A percentile compares a stretch with the other conserved stretches of the same genome.
phyloP scores from a whole-genome alignment of 1,284 basidiomycete genomes.

The Leccinum pachyderme region DNA sequence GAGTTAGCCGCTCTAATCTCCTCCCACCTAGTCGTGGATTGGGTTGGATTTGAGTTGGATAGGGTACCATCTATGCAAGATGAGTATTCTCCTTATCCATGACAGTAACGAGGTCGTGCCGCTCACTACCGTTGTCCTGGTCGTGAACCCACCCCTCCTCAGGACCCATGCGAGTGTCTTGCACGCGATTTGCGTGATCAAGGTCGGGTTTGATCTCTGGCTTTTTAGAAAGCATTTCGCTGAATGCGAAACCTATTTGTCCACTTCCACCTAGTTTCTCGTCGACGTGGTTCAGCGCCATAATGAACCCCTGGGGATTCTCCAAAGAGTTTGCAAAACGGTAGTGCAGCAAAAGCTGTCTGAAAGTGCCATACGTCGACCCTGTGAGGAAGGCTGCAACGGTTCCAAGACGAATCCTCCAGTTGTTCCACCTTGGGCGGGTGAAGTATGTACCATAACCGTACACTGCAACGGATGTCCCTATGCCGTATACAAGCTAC shows the following conservation, averaged over 20 bases:
- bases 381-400: slow-evolving; percentile 28
- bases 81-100: slow-evolving; percentile 1
- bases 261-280: slow-evolving; percentile 32
- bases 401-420: slow-evolving; percentile 26
- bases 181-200: slow-evolving; percentile 9
- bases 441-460: slow-evolving; percentile 30
- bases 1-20: slow-evolving; percentile 59
- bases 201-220: slow-evolving; percentile 9
- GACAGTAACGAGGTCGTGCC: background rate
- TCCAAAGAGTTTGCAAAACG: slow-evolving; percentile 48
- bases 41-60: slow-evolving; percentile 16
- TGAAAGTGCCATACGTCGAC: slow-evolving; percentile 36
- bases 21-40: slow-evolving; percentile 52
- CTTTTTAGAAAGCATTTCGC: slow-evolving; percentile 19
- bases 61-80: slow-evolving; percentile 4
- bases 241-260: slow-evolving; percentile 23
- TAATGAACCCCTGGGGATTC: slow-evolving; percentile 41
- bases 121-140: slow-evolving; percentile 12
- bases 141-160: slow-evolving; percentile 28
- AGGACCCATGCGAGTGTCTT: slow-evolving; percentile 4
- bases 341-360: slow-evolving; percentile 43
- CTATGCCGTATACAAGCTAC: slow-evolving; percentile 31
- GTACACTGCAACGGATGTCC: slow-evolving; percentile 24
- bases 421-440: slow-evolving; percentile 29
- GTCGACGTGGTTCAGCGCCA: slow-evolving; percentile 41